phyloP scores from a whole-genome alignment of 345 rosid species.

The Salix brachista region DNA sequence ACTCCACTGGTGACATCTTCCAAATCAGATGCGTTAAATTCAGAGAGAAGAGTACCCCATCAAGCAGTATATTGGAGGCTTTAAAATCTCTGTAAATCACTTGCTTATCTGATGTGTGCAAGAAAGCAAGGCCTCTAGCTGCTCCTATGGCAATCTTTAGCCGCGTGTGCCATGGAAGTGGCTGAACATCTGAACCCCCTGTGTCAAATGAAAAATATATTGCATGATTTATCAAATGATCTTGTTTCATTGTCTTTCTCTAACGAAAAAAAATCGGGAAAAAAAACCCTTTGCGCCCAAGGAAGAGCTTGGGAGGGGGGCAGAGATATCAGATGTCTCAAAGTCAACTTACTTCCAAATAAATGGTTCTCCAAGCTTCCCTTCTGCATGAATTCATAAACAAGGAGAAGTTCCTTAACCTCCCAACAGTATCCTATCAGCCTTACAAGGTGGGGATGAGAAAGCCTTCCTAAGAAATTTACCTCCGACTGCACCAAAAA shows the following conservation, averaged over 20 bases:
- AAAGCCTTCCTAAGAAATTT: slow-evolving; percentile 72
- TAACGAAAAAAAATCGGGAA: too few species aligned
- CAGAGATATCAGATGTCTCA: neutral
- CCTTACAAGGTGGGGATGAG: slow-evolving; percentile 85
- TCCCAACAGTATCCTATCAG: slow-evolving; percentile 82
- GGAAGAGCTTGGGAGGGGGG: neutral
- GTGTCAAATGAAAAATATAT: slow-evolving; percentile 10
- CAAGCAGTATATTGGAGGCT: slow-evolving; percentile 86
- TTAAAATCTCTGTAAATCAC: slow-evolving; percentile 91
- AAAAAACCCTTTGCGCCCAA: neutral
- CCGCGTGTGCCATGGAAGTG: slow-evolving; percentile 72
- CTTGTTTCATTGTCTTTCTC: neutral
- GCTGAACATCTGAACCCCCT: slow-evolving; percentile 80
- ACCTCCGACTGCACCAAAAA: slow-evolving; percentile 64
- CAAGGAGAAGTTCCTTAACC: slow-evolving; percentile 73
- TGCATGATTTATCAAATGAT: neutral
- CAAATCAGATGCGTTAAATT: neutral
- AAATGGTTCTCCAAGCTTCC: slow-evolving; percentile 96
- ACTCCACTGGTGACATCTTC: neutral
- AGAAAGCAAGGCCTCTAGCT: slow-evolving; percentile 68
- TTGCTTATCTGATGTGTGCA: slow-evolving; percentile 80
- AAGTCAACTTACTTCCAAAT: slow-evolving; percentile 52
- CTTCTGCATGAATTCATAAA: slow-evolving; percentile 85
- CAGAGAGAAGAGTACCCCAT: slow-evolving; percentile 52
- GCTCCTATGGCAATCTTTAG: slow-evolving; percentile 81